Evolutionary conservation across 495 filamentous ascomycete species (phyloP).

Genomic region (Extremus antarcticus): DNA sequence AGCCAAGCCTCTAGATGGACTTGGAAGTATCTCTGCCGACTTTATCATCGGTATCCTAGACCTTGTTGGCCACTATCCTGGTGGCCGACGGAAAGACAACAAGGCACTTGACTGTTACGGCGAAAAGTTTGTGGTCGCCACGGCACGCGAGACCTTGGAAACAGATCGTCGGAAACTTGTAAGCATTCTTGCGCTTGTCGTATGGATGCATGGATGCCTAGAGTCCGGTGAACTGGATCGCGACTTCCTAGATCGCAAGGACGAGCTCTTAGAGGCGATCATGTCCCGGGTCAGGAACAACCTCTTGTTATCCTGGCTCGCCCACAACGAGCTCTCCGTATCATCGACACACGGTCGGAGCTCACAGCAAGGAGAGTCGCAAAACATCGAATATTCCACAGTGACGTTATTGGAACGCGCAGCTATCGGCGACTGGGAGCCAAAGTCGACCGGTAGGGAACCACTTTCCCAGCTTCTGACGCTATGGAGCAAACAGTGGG

Average conservation of each 20-base stretch:
- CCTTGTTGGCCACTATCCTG: constrained; percentile 24
- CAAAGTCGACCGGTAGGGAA: neutral
- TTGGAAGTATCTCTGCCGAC: constrained; percentile 42
- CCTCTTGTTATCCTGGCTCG: constrained; percentile 73
- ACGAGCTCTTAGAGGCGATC: constrained; percentile 52
- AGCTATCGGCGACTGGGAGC: constrained; percentile 25
- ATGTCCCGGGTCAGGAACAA: constrained; percentile 58
- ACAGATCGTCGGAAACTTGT: constrained; percentile 59
- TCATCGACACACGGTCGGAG: neutral
- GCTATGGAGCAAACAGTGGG: constrained; percentile 29
- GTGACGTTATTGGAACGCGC: constrained; percentile 22
- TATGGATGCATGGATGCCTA: constrained; percentile 71
- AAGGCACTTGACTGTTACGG: constrained; percentile 46
- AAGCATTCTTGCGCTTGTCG: constrained; percentile 69
- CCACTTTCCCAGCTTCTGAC: constrained; percentile 22
- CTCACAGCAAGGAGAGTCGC: neutral
- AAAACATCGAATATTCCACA: neutral
- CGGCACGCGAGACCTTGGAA: constrained; percentile 66
- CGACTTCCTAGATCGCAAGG: constrained; percentile 47
- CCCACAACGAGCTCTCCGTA: constrained; percentile 36
- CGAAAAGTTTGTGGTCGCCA: constrained; percentile 56
- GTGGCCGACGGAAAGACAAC: constrained; percentile 33
- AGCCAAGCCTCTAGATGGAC: constrained; percentile 45
- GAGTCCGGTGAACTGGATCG: constrained; percentile 53
- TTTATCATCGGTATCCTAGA: constrained; percentile 42